A percentile compares a stretch with the other conserved stretches of the same genome.
phyloP scores from a whole-genome alignment of 768 basidiomycete species.

The Termitomyces heimii region DNA sequence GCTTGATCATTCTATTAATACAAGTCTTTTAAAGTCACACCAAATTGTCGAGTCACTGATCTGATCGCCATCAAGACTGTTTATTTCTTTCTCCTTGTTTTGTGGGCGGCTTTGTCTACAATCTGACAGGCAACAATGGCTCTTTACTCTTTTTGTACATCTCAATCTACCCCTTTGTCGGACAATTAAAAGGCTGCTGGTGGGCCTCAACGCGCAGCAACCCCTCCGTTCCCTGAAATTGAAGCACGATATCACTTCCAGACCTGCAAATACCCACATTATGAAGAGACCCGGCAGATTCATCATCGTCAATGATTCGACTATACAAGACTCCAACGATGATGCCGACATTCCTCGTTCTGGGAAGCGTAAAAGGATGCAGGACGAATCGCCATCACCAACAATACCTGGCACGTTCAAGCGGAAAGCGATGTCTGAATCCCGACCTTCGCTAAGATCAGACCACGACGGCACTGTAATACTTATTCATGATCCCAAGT shows the following conservation, averaged over 20 bases:
- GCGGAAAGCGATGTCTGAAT: neutral
- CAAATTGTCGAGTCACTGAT: neutral
- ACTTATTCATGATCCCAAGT: slow-evolving; percentile 25
- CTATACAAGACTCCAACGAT: slow-evolving; percentile 25
- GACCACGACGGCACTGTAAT: slow-evolving; percentile 18
- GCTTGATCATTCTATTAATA: too few relatives aligned
- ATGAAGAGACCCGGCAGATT: slow-evolving; percentile 17
- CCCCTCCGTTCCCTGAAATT: neutral
- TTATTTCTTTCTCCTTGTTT: neutral
- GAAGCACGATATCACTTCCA: neutral
- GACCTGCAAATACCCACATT: slow-evolving; percentile 1
- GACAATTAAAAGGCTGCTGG: neutral
- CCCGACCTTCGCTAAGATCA: slow-evolving; percentile 5
- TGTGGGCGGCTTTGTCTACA: neutral
- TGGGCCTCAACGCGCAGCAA: neutral
- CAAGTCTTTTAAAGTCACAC: neutral
- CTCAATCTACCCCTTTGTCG: neutral
- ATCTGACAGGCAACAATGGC: neutral
- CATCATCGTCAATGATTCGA: slow-evolving; percentile 26
- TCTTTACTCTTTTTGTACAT: neutral
- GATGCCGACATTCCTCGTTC: slow-evolving; percentile 18
- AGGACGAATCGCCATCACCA: slow-evolving; percentile 18
- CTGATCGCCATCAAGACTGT: neutral
- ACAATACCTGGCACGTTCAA: neutral
- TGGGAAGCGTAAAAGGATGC: slow-evolving; percentile 22